Evolutionary conservation across 1,139 yeast species (phyloP).

Genomic region (Trichomonascaceae sp.): DNA sequence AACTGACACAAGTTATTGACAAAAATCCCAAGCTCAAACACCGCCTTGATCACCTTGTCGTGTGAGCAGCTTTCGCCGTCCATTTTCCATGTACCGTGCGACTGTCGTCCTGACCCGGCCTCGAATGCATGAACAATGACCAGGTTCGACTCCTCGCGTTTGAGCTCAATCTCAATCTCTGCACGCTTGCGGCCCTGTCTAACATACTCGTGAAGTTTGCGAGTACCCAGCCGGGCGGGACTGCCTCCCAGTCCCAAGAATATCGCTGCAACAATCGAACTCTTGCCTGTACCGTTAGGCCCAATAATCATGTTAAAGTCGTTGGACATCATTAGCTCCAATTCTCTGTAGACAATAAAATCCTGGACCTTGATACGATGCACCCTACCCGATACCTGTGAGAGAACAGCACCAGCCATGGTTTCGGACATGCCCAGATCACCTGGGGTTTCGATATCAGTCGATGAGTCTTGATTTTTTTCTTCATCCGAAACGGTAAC

Average conservation of each 20-base stretch:
- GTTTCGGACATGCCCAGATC: conserved; percentile 6
- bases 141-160: conserved; percentile 23
- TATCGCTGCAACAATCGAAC: conserved; percentile 86
- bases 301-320: conserved; percentile 87
- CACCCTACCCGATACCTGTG: conserved; percentile 34
- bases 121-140: conserved; percentile 34
- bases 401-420: conserved; percentile 42
- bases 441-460: neutral
- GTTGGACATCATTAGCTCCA: conserved; percentile 74
- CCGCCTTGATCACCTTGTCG: conserved; percentile 32
- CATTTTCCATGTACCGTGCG: conserved; percentile 45
- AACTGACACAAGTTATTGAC: conserved; percentile 89
- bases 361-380: conserved; percentile 26
- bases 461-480: no score
- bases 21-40: conserved; percentile 55
- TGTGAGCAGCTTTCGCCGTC: conserved; percentile 36
- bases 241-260: conserved; percentile 83
- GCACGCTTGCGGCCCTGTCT: conserved; percentile 54
- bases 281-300: conserved; percentile 95
- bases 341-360: conserved; percentile 71
- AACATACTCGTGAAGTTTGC: conserved; percentile 56
- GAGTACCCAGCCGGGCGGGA: conserved; percentile 69
- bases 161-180: conserved; percentile 51
- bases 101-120: conserved; percentile 20
- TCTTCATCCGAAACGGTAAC: no score